Conservation (phyloP, 345 rosid genomes). For the Hypericum androsaemum region DNA sequence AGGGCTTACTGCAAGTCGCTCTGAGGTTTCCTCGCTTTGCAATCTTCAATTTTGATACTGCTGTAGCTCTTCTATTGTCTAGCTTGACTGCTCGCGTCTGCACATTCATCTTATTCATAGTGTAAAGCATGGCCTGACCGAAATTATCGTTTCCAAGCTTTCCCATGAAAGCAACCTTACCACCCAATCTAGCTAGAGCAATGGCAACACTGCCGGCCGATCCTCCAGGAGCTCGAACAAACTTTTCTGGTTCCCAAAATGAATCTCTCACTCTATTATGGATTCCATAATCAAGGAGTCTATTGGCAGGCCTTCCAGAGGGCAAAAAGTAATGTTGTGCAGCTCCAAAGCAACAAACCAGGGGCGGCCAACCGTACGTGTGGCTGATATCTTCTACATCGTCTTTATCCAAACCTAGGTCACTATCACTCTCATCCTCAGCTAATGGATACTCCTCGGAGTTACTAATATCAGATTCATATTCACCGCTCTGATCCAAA, state of each 20-base stretch:
- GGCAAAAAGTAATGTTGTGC: conserved; percentile 85
- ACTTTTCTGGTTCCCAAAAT: conserved; percentile 61
- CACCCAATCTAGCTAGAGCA: conserved; percentile 78
- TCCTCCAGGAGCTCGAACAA: conserved; percentile 75
- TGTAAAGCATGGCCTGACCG: conserved; percentile 71
- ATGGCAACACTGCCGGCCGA: conserved; percentile 69
- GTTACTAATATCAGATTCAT: conserved; percentile 43
- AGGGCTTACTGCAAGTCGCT: conserved; percentile 50
- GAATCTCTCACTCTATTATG: conserved; percentile 63
- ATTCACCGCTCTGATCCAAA: no score
- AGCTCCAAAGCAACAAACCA: conserved; percentile 92
- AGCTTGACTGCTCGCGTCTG: conserved; percentile 65
- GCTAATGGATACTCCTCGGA: conserved; percentile 24
- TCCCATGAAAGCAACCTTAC: conserved; percentile 89
- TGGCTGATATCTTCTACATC: conserved; percentile 59
- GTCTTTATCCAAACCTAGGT: conserved; percentile 45
- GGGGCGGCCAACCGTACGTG: conserved; percentile 89
- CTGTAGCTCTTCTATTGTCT: conserved; percentile 52
- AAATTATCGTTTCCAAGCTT: conserved; percentile 77
- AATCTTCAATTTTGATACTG: conserved; percentile 64
- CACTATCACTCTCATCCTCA: conserved; percentile 51
- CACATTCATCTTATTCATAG: conserved; percentile 57
- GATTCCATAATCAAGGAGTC: conserved; percentile 62
- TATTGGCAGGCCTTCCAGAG: conserved; percentile 71
- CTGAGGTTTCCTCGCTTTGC: conserved; percentile 68